Base-by-base conservation (phyloP, 371 early-diverging fungal genomes). In the Blakeslea trispora region DNA sequence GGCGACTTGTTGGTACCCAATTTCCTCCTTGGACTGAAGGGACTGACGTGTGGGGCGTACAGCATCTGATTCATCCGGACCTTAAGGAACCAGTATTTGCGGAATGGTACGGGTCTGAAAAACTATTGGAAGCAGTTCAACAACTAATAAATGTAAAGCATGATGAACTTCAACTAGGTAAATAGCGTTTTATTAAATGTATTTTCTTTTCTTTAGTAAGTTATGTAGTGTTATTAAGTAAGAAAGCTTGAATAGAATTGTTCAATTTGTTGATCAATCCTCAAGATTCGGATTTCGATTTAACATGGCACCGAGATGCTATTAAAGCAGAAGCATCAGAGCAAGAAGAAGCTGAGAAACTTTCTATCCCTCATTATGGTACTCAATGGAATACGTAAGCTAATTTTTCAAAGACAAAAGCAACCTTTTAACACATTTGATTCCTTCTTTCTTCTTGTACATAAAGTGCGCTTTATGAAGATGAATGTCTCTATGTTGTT, bases 241-340 rank as follows among this genome's bases (percentile, higher is more conserved):
- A 49, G 32, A 19, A 24, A 5, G 9, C 35, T 49, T 54, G 1
- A 34, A 14, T 39, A 75, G 82, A 82, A 58, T 62, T 82, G 34
- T 82, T 82, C 66, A 82, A 82, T 57, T 57, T 82, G 22, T 53
- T 82, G 47, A 73, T 82, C 48, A 79, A 82, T 46, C 82, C 76
- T 50, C 67, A 70, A 41, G 76, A 76, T 22, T 64, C 66, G 34
- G 78, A 79, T 53, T 82, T 77, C 57, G 77, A 74, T 55, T 67
- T 82, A 43, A 77, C 74, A 18, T 82, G 80, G 80, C 82, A 82
- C 50, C 66, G 82, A 18, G 82, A 82, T 70, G 74, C 76, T n/a
- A 57, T 79, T 35, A 61, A 70, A 35, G 76, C 76, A 15, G 74
- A 76, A 31, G 72, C 75, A 9, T 49, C 68, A 1, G 72, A 63